Evolutionary conservation across 2,329 filamentous ascomycete species (phyloP).

Genomic region (Trichoderma afroharzianum): DNA sequence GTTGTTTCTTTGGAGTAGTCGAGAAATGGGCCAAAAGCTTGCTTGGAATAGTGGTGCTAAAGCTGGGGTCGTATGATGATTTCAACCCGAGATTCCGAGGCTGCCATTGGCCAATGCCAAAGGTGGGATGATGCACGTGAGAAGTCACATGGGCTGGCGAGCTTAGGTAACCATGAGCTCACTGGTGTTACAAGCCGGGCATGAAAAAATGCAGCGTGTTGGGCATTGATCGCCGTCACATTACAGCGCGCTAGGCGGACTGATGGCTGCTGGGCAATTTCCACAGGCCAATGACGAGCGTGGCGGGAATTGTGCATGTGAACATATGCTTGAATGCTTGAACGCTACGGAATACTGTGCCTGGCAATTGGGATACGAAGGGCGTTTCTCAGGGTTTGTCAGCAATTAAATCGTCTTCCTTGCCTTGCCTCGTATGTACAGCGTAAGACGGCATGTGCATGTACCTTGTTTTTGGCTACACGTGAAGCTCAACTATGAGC

Average conservation of each 20-base stretch:
- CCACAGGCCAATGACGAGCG: slow-evolving; percentile 3
- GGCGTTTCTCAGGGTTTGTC: background rate
- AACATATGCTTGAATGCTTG: too few relatives aligned
- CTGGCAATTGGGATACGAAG: background rate
- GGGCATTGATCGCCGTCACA: slow-evolving; percentile 4
- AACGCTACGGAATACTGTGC: background rate
- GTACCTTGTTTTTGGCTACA: background rate
- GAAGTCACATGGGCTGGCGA: slow-evolving; percentile 20
- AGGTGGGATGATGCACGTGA: slow-evolving; percentile 20
- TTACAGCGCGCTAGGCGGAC: background rate
- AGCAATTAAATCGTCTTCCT: background rate
- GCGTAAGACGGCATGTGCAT: background rate
- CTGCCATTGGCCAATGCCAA: slow-evolving; percentile 32
- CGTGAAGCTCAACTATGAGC: background rate
- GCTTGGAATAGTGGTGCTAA: slow-evolving; percentile 2
- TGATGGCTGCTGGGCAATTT: slow-evolving; percentile 9
- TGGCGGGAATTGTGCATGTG: background rate
- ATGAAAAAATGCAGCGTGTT: background rate
- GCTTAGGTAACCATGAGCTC: slow-evolving; percentile 10
- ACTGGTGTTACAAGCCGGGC: background rate
- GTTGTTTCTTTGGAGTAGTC: slow-evolving; percentile 20
- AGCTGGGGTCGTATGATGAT: slow-evolving; percentile 17
- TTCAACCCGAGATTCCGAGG: slow-evolving; percentile 18
- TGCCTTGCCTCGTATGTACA: background rate
- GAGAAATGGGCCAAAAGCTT: slow-evolving; percentile 16